phyloP scores from a whole-genome alignment of 1,139 yeast species.

The Blastobotrys illinoisensis region DNA sequence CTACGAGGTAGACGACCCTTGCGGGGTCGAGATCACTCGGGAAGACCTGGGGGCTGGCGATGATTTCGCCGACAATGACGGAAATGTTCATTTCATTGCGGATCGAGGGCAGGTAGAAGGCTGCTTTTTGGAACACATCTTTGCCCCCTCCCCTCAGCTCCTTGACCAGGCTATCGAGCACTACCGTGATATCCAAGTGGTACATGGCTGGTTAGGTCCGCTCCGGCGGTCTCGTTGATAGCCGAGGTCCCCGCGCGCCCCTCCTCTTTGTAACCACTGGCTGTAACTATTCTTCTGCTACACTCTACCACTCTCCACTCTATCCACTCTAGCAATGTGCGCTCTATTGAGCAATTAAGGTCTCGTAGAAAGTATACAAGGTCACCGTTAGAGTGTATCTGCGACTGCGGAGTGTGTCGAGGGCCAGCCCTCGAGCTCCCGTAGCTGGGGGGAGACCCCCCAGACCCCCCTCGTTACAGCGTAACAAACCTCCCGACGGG shows the following conservation, averaged over 20 bases:
- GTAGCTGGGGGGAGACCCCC: no score
- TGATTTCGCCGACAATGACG: constrained; percentile 46
- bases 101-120: constrained; percentile 56
- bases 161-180: constrained; percentile 13
- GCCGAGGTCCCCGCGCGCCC: neutral
- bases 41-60: constrained; percentile 46
- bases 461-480: no score
- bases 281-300: no score
- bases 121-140: constrained; percentile 43
- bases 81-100: constrained; percentile 54
- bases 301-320: no score
- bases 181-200: constrained; percentile 8
- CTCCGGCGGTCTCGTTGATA: neutral
- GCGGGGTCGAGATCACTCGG: constrained; percentile 16
- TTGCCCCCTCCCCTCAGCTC: constrained; percentile 8
- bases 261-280: no score
- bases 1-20: constrained; percentile 24
- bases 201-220: neutral
- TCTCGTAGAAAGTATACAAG: no score
- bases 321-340: no score
- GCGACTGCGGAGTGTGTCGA: no score
- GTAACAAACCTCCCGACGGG: no score
- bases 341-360: no score
- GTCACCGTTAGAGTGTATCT: no score
- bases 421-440: neutral